Conservation (phyloP, 495 filamentous ascomycete genomes). For the Xylaria intraflava region DNA sequence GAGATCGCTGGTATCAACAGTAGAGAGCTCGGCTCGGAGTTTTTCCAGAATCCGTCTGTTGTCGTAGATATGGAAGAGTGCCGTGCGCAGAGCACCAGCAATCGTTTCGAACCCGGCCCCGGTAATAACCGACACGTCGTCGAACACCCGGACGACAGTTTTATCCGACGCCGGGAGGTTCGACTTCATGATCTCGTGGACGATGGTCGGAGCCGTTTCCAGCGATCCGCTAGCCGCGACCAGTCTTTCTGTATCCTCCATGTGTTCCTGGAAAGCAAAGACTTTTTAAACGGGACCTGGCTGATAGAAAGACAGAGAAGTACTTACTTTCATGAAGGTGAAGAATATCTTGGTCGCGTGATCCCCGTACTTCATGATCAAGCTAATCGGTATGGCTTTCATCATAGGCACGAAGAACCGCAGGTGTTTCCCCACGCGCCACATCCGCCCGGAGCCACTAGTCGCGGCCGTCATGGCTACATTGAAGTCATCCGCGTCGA, state of each 20-base stretch:
- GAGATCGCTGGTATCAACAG: not conserved
- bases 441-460: slow-evolving; percentile 15
- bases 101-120: slow-evolving; percentile 26
- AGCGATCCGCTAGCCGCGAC: slow-evolving; percentile 14
- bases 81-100: slow-evolving; percentile 17
- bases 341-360: slow-evolving; percentile 19
- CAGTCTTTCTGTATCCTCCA: slow-evolving; percentile 9
- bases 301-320: not conserved
- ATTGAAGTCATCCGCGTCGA: slow-evolving; percentile 25
- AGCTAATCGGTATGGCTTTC: slow-evolving; percentile 16
- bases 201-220: slow-evolving; percentile 12
- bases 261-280: not conserved
- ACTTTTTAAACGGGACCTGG: not conserved
- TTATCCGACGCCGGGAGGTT: slow-evolving; percentile 23
- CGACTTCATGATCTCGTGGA: slow-evolving; percentile 22
- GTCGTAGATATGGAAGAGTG: slow-evolving; percentile 20
- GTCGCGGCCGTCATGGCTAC: slow-evolving; percentile 8
- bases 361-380: slow-evolving; percentile 18
- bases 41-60: slow-evolving; percentile 15
- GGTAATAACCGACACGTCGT: slow-evolving; percentile 20
- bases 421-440: slow-evolving; percentile 26
- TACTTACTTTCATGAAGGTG: slow-evolving; percentile 14
- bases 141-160: slow-evolving; percentile 14
- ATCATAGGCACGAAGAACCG: slow-evolving; percentile 20
- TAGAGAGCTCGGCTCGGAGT: slow-evolving; percentile 17